Evolutionary conservation across 768 basidiomycete genomes (phyloP).

Genomic region (Lentinus tigrinus): DNA sequence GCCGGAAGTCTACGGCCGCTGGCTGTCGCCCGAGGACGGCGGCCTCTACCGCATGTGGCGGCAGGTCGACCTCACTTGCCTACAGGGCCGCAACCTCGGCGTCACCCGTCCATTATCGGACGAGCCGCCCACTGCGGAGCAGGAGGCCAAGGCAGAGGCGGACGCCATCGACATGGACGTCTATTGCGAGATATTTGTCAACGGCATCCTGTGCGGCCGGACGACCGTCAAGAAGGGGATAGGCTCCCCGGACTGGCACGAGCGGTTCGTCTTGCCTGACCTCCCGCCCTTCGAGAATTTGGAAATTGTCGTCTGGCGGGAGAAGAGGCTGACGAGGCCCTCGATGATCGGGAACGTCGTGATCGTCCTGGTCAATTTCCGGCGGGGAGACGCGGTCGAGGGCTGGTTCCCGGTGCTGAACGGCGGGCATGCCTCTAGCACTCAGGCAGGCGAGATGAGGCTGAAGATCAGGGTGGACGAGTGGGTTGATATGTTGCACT

Average conservation of each 20-base stretch:
- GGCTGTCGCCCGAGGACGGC: slow-evolving; percentile 54
- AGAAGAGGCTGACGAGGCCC: slow-evolving; percentile 62
- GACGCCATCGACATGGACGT: slow-evolving; percentile 67
- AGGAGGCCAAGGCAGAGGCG: slow-evolving; percentile 23
- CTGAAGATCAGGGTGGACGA: slow-evolving; percentile 76
- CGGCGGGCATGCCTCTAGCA: slow-evolving; percentile 44
- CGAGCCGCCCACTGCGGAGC: slow-evolving; percentile 27
- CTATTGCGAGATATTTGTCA: slow-evolving; percentile 77
- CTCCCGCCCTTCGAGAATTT: slow-evolving; percentile 77
- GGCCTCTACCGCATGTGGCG: slow-evolving; percentile 89
- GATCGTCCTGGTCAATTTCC: slow-evolving; percentile 68
- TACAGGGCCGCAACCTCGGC: slow-evolving; percentile 75
- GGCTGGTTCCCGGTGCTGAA: slow-evolving; percentile 80
- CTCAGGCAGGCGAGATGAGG: slow-evolving; percentile 74
- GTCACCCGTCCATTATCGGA: slow-evolving; percentile 38
- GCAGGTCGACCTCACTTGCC: slow-evolving; percentile 69
- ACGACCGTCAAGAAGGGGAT: slow-evolving; percentile 71
- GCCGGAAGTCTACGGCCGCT: slow-evolving; percentile 74
- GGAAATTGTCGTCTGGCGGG: slow-evolving; percentile 66
- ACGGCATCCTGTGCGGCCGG: slow-evolving; percentile 64
- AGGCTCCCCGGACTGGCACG: slow-evolving; percentile 79
- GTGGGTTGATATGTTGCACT: slow-evolving; percentile 40
- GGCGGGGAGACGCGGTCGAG: slow-evolving; percentile 70
- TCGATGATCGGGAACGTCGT: slow-evolving; percentile 56
- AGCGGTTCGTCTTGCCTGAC: slow-evolving; percentile 70